Evolutionary conservation across 2,329 filamentous ascomycete genomes (phyloP).

Genomic region (Hypoxylon sp.): DNA sequence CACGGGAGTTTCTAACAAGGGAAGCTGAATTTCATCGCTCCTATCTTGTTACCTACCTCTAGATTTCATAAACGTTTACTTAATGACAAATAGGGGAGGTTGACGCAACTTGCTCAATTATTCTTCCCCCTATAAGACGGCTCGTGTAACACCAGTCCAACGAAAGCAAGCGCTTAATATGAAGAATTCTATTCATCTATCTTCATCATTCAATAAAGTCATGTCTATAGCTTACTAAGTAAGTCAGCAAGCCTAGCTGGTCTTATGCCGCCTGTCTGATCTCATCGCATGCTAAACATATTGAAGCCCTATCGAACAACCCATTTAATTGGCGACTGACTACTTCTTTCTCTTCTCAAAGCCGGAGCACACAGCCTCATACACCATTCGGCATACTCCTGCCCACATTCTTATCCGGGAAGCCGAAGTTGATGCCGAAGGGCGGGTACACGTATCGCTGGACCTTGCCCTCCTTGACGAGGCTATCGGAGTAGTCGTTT

Average conservation of each 20-base stretch:
- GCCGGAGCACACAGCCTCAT: neutral
- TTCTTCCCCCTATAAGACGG: too few species aligned
- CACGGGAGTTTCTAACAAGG: neutral
- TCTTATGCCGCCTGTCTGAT: neutral
- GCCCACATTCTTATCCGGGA: constrained; percentile 73
- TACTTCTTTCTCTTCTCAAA: neutral
- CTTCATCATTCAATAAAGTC: neutral
- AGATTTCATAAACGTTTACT: too few species aligned
- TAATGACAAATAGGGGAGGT: too few species aligned
- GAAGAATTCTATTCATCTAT: constrained; percentile 23
- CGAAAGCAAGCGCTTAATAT: neutral
- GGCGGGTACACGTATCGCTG: constrained; percentile 77
- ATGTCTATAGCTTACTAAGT: constrained; percentile 6
- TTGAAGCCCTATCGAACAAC: neutral
- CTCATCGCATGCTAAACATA: neutral
- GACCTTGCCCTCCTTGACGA: constrained; percentile 66
- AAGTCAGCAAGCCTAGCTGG: neutral
- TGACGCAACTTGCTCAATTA: too few species aligned
- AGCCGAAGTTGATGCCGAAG: constrained; percentile 78
- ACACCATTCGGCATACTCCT: constrained; percentile 49
- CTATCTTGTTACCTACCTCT: too few species aligned
- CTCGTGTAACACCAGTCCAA: too few species aligned
- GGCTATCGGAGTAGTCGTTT: constrained; percentile 67
- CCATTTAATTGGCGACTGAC: neutral
- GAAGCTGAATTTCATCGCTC: neutral